Evolutionary conservation across 1,284 basidiomycete species (phyloP), one percentile per base, ranked within the genome.

Genomic region (Farysia itapuensis): DNA sequence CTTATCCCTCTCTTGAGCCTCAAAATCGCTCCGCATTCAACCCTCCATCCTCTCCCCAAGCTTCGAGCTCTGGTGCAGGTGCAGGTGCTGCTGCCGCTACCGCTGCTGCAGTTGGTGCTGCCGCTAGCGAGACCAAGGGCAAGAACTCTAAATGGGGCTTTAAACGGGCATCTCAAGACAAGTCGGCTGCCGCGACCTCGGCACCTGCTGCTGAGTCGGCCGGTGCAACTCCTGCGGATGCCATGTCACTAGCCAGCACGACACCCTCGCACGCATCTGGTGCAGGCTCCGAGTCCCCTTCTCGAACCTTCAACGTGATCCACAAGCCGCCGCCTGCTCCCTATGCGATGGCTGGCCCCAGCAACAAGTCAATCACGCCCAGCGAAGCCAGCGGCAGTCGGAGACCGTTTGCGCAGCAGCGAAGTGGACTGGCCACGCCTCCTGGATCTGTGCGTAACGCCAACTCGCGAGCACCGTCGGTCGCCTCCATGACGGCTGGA

Each of bases 231-330:
- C 18, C 53, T 8, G 33, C 37, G 3, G 34, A 26, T 19, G 20
- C 34, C 12, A 33, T 31, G 15, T 18, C 57, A 2, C 28, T 35
- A 9, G 24, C 58, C 14, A 28, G 37, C 12, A 23, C 41, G 13
- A 33, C 37, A 8, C 35, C 58, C 26, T 49, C 56, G 13, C 33
- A 39, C 20, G 28, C 20, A 18, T 41, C 47, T 12, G 28, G 38
- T 13, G 38, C 45, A 4, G 20, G 30, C 6, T 35, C 52, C 14
- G 44, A 49, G 26, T 61, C 52, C 30, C 52, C 52, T 23, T 35
- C 58, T 8, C 48, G 48, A 13, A 51, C 52, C 14, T 61, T 61
- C 58, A 61, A 61, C 35, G 58, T 61, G 44, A 51, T 61, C 31
- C 58, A 51, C 13, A 61, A 61, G 42, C 40, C 43, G 18, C 16